Evolutionary conservation across 805 yeast genomes (phyloP).

Genomic region (Myxozyma vanderwaltii): DNA sequence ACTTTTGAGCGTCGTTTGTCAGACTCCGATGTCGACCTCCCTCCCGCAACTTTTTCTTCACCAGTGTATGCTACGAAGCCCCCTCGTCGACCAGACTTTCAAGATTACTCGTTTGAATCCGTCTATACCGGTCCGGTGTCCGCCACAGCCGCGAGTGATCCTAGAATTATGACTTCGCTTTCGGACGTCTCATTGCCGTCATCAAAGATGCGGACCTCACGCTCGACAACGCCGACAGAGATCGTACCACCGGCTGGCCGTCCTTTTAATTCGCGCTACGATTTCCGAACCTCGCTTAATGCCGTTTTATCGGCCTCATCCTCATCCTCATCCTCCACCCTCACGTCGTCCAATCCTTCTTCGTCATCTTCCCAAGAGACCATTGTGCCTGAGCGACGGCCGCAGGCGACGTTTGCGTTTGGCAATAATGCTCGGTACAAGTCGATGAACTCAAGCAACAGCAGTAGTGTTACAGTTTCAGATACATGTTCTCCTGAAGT

Average conservation of each 20-base stretch:
- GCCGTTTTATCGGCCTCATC: slow-evolving; percentile 21
- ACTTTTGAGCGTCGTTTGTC: slow-evolving; percentile 16
- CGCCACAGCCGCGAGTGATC: neutral
- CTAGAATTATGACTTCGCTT: slow-evolving; percentile 2
- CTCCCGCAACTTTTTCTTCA: slow-evolving; percentile 11
- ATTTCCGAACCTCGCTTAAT: slow-evolving; percentile 39
- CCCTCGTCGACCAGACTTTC: slow-evolving; percentile 21
- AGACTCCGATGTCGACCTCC: slow-evolving; percentile 17
- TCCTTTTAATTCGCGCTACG: slow-evolving; percentile 39
- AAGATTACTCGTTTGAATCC: slow-evolving; percentile 29
- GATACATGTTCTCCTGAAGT: slow-evolving; percentile 8
- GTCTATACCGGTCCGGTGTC: slow-evolving; percentile 13
- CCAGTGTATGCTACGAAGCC: slow-evolving; percentile 2
- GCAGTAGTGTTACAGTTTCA: neutral
- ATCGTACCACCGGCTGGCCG: slow-evolving; percentile 25
- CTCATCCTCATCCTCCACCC: slow-evolving; percentile 15
- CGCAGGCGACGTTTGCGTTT: slow-evolving; percentile 7
- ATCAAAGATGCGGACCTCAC: slow-evolving; percentile 2
- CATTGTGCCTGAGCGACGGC: neutral
- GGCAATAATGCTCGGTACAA: slow-evolving; percentile 4
- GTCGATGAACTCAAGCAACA: slow-evolving; percentile 1
- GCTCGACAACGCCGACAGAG: slow-evolving; percentile 28
- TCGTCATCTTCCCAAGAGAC: slow-evolving; percentile 1
- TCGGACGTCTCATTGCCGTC: neutral
- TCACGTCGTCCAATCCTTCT: neutral